Conservation (phyloP, 192 early-diverging fungal species). For the Glomus cerebriforme region DNA sequence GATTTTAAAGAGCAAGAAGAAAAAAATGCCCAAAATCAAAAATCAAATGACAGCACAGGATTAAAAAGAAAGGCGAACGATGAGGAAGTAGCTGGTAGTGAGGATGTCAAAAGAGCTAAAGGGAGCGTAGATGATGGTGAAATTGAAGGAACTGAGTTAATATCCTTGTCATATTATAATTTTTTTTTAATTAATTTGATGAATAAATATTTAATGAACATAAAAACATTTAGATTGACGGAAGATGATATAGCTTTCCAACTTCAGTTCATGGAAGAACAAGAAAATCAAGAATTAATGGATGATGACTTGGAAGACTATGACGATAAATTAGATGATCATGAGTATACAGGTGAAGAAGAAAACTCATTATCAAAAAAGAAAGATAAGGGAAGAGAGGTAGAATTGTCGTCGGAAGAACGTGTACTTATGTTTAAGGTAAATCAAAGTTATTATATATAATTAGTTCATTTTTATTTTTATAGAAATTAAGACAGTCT, state of each 20-base stretch:
- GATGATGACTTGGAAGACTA: slow-evolving; percentile 40
- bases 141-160: slow-evolving; percentile 40
- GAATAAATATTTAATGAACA: background rate
- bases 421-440: slow-evolving; percentile 44
- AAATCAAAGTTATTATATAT: slow-evolving; percentile 10
- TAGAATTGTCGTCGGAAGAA: slow-evolving; percentile 42
- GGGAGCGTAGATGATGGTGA: slow-evolving; percentile 7
- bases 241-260: slow-evolving; percentile 67
- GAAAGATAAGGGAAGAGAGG: slow-evolving; percentile 35
- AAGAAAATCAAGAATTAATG: slow-evolving; percentile 33
- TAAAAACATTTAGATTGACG: slow-evolving; percentile 49
- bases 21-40: slow-evolving; percentile 30
- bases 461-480: background rate
- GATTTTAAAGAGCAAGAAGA: slow-evolving; percentile 40
- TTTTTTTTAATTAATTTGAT: background rate
- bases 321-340: slow-evolving; percentile 4
- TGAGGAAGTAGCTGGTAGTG: slow-evolving; percentile 26
- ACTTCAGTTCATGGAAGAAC: slow-evolving; percentile 53
- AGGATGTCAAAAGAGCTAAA: slow-evolving; percentile 35
- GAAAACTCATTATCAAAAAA: slow-evolving; percentile 27
- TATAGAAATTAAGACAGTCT: background rate
- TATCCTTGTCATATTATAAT: background rate
- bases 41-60: slow-evolving; percentile 6
- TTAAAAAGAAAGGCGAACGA: slow-evolving; percentile 32
- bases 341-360: background rate